Base-by-base conservation (phyloP, 2,329 filamentous ascomycete genomes). In the Calonectria henricotiae region DNA sequence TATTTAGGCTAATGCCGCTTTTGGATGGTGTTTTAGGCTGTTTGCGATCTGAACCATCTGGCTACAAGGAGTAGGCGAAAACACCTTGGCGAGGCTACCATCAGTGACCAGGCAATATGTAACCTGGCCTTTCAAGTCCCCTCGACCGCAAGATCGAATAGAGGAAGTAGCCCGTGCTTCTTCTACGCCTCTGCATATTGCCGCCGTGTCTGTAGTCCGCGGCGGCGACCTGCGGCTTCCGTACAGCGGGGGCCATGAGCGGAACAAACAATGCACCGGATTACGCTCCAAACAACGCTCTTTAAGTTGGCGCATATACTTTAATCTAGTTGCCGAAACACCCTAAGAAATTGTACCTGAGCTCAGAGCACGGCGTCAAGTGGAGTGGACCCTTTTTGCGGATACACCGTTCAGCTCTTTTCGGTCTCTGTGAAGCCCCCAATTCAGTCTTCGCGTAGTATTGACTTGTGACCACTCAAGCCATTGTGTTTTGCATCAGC, bases 321-420 rank as follows among this genome's bases (percentile, higher is more conserved):
- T 58, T 39, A 58, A 58, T 58, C 20, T 39, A 27, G 51, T 12
- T 58, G 35, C 35, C 51, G 51, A 58, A 58, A 58, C 51, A 8
- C 35, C 13, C 51, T 58, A 58, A 37, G 23, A 20, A 37, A 37
- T 15, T 13, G 51, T 23, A 12, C 35, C 51, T 25, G 20, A 58
- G 51, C 51, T 39, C 6, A 15, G 25, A n/a, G 47, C 47, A 51
- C 25, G 47, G 20, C 20, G 20, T 15, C 37, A 4, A 25, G 51
- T 39, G 51, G 51, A 12, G 51, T 58, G 51, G 51, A 58, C 23
- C 51, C 51, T 20, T 23, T 11, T 6, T 11, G 35, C n/a, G 43
- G 6, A 25, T 39, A 30, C 27, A 4, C 27, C 27, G 51, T 17
- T 5, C 11, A 46, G 3, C 5, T 15, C 51, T 37, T 37, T 25